These are phyloP conservation scores for Lasiodiplodia hormozganensis DNA, from an alignment of 2,329 filamentous ascomycete species.

Conservation along the genomic window DNA sequence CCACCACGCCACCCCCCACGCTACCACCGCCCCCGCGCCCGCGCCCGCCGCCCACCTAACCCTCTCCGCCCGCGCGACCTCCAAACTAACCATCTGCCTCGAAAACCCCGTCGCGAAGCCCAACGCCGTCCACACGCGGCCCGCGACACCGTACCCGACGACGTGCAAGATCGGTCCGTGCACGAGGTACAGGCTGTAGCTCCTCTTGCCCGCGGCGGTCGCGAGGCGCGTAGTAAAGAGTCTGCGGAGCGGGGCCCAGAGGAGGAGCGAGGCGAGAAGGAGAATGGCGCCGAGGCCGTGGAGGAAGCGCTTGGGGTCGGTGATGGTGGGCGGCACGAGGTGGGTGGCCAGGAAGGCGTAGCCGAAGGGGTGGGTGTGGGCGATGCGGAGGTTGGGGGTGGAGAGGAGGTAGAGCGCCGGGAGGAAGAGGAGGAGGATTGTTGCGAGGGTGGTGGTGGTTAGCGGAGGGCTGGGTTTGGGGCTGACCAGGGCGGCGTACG, in stretches of 20 bases:
- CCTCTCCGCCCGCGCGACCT: background rate
- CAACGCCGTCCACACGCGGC: background rate
- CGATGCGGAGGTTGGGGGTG: constrained; percentile 20
- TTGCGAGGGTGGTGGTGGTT: background rate
- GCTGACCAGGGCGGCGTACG: background rate
- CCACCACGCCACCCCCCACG: background rate
- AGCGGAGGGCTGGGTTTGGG: background rate
- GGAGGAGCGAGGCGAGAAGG: background rate
- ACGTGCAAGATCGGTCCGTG: constrained; percentile 18
- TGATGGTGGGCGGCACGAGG: constrained; percentile 4
- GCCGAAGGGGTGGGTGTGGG: background rate
- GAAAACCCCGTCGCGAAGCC: background rate
- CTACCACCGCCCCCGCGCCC: constrained; percentile 3
- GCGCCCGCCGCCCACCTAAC: background rate
- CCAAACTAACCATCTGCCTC: background rate
- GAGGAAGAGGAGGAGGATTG: background rate
- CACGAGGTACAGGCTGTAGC: constrained; percentile 8
- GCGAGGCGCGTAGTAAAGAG: background rate
- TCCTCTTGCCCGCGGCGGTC: background rate
- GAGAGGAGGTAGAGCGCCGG: constrained; percentile 23
- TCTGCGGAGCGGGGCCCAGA: background rate
- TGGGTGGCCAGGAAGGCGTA: background rate
- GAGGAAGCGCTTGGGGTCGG: constrained; percentile 24
- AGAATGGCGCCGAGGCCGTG: constrained; percentile 21
- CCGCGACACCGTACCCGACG: background rate